Conservation (phyloP, 2,329 filamentous ascomycete genomes). For the Sarocladiaceae sp. region DNA sequence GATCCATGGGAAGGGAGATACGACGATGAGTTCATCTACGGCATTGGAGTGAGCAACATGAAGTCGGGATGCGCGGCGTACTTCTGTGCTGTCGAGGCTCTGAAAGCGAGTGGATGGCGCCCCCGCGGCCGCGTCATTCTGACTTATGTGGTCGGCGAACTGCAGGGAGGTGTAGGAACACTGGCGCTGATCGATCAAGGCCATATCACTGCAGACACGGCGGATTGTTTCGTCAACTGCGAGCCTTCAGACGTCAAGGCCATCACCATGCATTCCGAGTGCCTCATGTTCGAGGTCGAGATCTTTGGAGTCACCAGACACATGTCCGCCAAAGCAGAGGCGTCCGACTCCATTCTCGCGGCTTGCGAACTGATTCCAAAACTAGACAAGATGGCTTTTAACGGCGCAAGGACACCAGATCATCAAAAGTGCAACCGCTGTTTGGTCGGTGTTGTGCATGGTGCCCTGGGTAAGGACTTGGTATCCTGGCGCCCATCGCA, state of each 20-base stretch:
- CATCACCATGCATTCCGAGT: constrained; percentile 22
- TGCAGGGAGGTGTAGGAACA: constrained; percentile 21
- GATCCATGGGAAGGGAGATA: constrained; percentile 23
- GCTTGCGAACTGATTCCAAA: constrained; percentile 18
- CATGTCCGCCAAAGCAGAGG: constrained; percentile 22
- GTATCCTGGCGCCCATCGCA: constrained; percentile 20
- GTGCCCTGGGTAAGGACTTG: constrained; percentile 18
- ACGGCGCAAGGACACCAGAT: constrained; percentile 15
- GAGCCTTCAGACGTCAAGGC: constrained; percentile 20
- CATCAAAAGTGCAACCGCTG: constrained; percentile 20
- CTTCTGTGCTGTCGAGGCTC: constrained; percentile 19
- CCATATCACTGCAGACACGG: constrained; percentile 15
- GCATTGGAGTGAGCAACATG: constrained; percentile 1
- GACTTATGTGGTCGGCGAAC: constrained; percentile 22
- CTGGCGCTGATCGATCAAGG: constrained; percentile 19
- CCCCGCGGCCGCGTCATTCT: constrained; percentile 17
- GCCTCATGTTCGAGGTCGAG: constrained; percentile 17
- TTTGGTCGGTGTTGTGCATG: constrained; percentile 20
- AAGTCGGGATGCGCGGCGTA: constrained; percentile 20
- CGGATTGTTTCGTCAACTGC: constrained; percentile 19
- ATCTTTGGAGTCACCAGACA: constrained; percentile 19
- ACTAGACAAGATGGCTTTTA: constrained; percentile 16
- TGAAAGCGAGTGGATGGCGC: constrained; percentile 16
- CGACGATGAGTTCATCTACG: constrained; percentile 19
- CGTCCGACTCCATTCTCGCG: constrained; percentile 19